Conservation (phyloP, 2,329 filamentous ascomycete genomes). For the Blumeria hordei region DNA sequence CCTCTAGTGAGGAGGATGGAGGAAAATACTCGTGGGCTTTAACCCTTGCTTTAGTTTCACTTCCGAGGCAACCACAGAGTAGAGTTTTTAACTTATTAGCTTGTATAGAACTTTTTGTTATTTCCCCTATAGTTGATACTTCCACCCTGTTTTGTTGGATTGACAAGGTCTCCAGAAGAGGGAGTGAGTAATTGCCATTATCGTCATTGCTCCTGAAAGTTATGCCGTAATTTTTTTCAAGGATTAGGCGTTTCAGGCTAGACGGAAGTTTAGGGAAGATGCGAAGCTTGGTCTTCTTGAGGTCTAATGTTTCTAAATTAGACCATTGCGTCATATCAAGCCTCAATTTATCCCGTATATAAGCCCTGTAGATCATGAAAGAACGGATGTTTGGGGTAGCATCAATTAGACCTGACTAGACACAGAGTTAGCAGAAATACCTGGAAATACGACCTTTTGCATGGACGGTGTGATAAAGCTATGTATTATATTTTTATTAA, state of each 20-base stretch:
- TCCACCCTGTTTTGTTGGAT: constrained; percentile 7
- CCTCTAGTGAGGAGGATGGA: constrained; percentile 7
- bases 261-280: constrained; percentile 9
- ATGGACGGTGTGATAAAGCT: no score
- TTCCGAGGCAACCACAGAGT: constrained; percentile 5
- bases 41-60: neutral
- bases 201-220: neutral
- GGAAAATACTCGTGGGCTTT: constrained; percentile 6
- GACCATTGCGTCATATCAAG: constrained; percentile 6
- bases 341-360: neutral
- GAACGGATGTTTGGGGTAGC: constrained; percentile 7
- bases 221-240: constrained; percentile 6
- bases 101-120: constrained; percentile 7
- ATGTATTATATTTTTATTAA: no score
- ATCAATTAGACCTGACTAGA: constrained; percentile 5
- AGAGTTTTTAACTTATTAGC: constrained; percentile 9
- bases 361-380: constrained; percentile 6
- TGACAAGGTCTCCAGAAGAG: constrained; percentile 11
- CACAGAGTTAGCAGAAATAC: constrained; percentile 1
- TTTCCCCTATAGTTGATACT: constrained; percentile 3
- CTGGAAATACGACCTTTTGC: neutral
- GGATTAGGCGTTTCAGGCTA: constrained; percentile 9
- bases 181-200: constrained; percentile 4
- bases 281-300: constrained; percentile 5
- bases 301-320: constrained; percentile 8